Evolutionary conservation across 352 stramenopile species (phyloP).

Genomic region (Phytophthora sp.): DNA sequence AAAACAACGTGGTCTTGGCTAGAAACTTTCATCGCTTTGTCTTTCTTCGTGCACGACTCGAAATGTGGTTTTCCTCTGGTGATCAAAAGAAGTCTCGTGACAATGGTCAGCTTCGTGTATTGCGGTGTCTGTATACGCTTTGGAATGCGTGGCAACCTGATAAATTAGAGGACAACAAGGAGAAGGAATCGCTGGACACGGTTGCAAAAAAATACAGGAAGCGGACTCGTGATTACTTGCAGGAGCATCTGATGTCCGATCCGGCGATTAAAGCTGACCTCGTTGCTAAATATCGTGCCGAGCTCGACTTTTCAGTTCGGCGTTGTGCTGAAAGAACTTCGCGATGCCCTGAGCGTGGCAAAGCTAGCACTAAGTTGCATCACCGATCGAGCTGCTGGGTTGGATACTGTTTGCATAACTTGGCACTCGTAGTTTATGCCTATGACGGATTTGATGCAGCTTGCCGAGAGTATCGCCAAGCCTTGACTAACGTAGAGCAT

Average conservation of each 20-base stretch:
- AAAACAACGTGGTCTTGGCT: constrained; percentile 3
- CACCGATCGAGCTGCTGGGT: constrained; percentile 29
- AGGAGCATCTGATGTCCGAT: constrained; percentile 29
- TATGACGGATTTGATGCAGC: constrained; percentile 58
- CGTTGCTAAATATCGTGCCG: constrained; percentile 49
- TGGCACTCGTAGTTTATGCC: constrained; percentile 62
- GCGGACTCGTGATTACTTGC: constrained; percentile 19
- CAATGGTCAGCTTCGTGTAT: constrained; percentile 10
- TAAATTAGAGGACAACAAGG: constrained; percentile 4
- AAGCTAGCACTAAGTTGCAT: background rate
- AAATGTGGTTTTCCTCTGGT: constrained; percentile 33
- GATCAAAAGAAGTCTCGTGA: constrained; percentile 14
- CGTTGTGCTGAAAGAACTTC: constrained; percentile 32
- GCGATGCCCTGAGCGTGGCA: background rate
- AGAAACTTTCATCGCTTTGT: constrained; percentile 57
- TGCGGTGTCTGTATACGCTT: constrained; percentile 45
- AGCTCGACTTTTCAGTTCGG: constrained; percentile 46
- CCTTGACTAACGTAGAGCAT: constrained; percentile 22
- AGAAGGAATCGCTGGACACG: constrained; percentile 41
- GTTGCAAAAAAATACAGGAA: constrained; percentile 45
- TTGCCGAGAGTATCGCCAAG: constrained; percentile 48
- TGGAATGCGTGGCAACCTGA: constrained; percentile 44
- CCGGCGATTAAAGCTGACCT: constrained; percentile 27
- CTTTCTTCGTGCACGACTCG: constrained; percentile 53
- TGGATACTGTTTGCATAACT: constrained; percentile 68